A percentile compares a stretch with the other conserved stretches of the same genome.
Evolutionary conservation across 306 rosid genomes (phyloP).

Genomic region (Sindora glabra): DNA sequence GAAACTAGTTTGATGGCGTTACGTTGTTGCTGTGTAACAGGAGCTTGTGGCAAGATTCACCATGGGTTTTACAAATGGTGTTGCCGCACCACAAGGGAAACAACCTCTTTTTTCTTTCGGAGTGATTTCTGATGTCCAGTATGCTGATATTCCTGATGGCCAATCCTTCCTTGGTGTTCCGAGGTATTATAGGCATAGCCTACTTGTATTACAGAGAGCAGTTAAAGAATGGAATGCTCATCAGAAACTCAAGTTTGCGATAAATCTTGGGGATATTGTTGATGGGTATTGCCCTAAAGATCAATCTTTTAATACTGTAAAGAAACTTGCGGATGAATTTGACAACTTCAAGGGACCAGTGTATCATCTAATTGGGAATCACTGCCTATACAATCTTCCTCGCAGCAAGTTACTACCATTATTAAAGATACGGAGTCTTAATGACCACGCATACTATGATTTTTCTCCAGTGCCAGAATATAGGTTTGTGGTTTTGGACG

Average conservation of each 20-base stretch:
- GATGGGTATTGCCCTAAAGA: slow-evolving; percentile 85
- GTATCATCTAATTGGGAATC: slow-evolving; percentile 87
- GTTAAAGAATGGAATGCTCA: slow-evolving; percentile 63
- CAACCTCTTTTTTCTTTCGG: slow-evolving; percentile 76
- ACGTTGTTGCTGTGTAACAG: slow-evolving; percentile 23
- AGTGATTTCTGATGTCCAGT: slow-evolving; percentile 82
- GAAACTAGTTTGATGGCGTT: slow-evolving; percentile 3
- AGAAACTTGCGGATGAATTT: slow-evolving; percentile 48
- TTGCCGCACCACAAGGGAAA: slow-evolving; percentile 21
- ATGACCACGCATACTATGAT: slow-evolving; percentile 62
- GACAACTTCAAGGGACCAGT: slow-evolving; percentile 53
- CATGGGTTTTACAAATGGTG: slow-evolving; percentile 49
- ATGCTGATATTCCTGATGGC: slow-evolving; percentile 87
- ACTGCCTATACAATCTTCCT: slow-evolving; percentile 94
- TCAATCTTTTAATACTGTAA: slow-evolving; percentile 50
- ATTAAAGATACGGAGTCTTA: slow-evolving; percentile 40
- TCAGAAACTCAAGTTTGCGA: slow-evolving; percentile 49
- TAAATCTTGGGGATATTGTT: slow-evolving; percentile 82
- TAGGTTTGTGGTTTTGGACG: slow-evolving; percentile 79
- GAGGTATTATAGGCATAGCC: slow-evolving; percentile 76
- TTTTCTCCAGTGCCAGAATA: slow-evolving; percentile 63
- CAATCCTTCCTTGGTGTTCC: slow-evolving; percentile 79
- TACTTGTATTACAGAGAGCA: slow-evolving; percentile 65
- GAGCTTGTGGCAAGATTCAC: slow-evolving; percentile 23
- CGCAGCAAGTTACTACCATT: slow-evolving; percentile 63